Base-by-base conservation (phyloP, 2,329 filamentous ascomycete species). In the Stagonosporopsis rhizophila region DNA sequence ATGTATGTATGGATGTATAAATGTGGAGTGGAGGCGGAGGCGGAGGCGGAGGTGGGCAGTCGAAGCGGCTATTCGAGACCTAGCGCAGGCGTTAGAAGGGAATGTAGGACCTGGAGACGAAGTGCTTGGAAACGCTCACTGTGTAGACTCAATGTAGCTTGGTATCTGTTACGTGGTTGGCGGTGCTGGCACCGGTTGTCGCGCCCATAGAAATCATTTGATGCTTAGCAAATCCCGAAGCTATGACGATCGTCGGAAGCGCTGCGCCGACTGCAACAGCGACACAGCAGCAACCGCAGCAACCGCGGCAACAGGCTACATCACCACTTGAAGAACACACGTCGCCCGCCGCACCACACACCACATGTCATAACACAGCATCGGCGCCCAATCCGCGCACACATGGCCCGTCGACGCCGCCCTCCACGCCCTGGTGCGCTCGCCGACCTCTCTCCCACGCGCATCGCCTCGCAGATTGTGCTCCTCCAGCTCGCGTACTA, bases 401-500 rank as follows among this genome's bases (percentile, higher is more conserved):
- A 74, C 65, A 85, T 85, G 82, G 76, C 82, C 62, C 81, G 82
- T 58, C 82, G 83, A 66, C 84, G 87, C 65, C 84, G 85, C 52
- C 85, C 85, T 61, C 86, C 86, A 63, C 83, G 85, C 67, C 84
- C 87, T 47, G 87, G 87, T 74, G 85, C 86, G 56, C 82, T 89
- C 64, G 83, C 83, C 48, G 87, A 89, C 70, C 85, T 89, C 48
- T 83, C 87, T 39, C 88, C 88, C 41, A 79, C 87, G 57, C 85
- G 85, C 69, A 89, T 90, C 74, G 76, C 89, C 58, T 82, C 82
- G 44, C 87, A 89, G 75, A 90, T 90, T 67, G 60, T 86, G 55
- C 69, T 88, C 38, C 81, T 90, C 6, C 88, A 90, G 71, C 68
- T 83, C 39, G 82, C 83, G 60, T 90, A 88, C 77, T 90, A 90